Percentiles rank a stretch among this genome's conserved stretches.
Evolutionary conservation across 176 grass and related monocot genomes (phyloP).

Genomic region (Olyra latifolia): DNA sequence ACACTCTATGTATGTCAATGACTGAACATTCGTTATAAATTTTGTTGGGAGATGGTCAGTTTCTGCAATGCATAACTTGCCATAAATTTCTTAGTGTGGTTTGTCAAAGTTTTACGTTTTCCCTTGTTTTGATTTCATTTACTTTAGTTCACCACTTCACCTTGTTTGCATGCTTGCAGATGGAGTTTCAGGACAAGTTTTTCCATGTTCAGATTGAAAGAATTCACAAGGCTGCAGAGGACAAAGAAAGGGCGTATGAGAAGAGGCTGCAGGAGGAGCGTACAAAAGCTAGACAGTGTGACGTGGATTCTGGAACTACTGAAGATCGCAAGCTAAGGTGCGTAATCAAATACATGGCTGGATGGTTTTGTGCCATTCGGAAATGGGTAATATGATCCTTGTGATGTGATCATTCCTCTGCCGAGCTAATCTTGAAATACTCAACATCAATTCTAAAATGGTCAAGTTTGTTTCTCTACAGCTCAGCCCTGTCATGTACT

Average conservation of each 20-base stretch:
- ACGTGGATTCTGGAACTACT: constrained; percentile 49
- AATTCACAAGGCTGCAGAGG: constrained; percentile 60
- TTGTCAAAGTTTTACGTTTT: neutral
- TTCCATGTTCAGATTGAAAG: constrained; percentile 70
- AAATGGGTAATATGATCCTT: neutral
- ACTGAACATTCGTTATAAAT: neutral
- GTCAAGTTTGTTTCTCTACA: neutral
- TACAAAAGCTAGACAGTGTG: constrained; percentile 54
- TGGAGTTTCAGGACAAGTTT: constrained; percentile 71
- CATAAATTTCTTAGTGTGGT: neutral
- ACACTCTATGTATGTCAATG: neutral
- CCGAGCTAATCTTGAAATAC: neutral
- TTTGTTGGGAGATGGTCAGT: neutral
- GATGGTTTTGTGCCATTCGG: neutral
- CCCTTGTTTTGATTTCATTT: constrained; percentile 6
- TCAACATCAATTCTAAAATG: neutral
- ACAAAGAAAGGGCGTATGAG: constrained; percentile 64
- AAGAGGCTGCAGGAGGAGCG: constrained; percentile 59
- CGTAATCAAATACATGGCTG: neutral
- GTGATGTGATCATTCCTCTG: neutral
- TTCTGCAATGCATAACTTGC: neutral
- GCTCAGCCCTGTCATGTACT: neutral
- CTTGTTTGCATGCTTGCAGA: constrained; percentile 50
- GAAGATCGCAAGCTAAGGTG: constrained; percentile 66
- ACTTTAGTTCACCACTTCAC: neutral